phyloP scores from a whole-genome alignment of 148 eudicot species.

The Suaeda aralocaspica region DNA sequence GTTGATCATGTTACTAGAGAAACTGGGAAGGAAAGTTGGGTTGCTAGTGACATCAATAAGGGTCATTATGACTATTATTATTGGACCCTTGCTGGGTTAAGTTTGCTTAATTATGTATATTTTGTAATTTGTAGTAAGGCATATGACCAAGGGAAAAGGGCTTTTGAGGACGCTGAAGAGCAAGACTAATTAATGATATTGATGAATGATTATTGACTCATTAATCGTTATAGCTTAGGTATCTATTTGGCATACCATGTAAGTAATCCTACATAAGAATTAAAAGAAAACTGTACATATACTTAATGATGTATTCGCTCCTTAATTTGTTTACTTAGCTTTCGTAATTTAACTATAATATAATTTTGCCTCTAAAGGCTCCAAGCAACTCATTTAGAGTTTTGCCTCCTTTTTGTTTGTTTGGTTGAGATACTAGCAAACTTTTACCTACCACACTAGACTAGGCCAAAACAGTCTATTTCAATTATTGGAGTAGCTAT shows the following conservation, averaged over 20 bases:
- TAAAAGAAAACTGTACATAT: neutral
- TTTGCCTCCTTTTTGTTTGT: no score
- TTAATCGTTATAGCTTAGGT: neutral
- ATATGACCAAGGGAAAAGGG: conserved; percentile 15
- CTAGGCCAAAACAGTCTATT: no score
- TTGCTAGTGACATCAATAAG: conserved; percentile 33
- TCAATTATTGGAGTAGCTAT: no score
- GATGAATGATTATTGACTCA: neutral
- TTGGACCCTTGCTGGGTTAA: conserved; percentile 33
- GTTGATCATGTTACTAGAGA: conserved; percentile 20
- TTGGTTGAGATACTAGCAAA: no score
- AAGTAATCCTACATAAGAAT: no score
- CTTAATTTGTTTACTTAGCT: no score
- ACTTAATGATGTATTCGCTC: no score
- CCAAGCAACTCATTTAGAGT: no score
- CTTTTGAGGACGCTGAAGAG: neutral
- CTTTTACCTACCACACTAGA: no score
- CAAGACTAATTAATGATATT: neutral
- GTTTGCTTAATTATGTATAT: conserved; percentile 29
- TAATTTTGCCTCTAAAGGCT: no score
- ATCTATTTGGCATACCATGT: neutral
- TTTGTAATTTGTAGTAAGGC: conserved; percentile 28
- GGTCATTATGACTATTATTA: conserved; percentile 44
- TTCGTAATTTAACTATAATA: no score
- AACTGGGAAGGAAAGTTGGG: conserved; percentile 37